Conservation (phyloP, 208 protist species). For the Paratrypanosoma confusum region DNA sequence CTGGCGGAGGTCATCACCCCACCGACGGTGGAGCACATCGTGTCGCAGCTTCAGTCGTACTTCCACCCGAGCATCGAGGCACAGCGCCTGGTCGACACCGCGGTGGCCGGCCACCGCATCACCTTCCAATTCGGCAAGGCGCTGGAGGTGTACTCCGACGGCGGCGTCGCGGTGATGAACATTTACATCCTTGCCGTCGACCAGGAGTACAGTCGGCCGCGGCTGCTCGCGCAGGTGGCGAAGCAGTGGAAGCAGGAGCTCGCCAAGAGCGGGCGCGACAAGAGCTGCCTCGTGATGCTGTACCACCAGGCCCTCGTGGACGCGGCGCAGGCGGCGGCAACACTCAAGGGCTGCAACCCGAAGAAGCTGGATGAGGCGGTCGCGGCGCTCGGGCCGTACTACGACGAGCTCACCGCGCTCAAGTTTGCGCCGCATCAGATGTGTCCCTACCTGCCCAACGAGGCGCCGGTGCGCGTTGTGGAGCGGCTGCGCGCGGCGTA, state of each 20-base stretch:
- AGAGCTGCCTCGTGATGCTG: conserved; percentile 40
- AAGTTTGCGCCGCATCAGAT: conserved; percentile 57
- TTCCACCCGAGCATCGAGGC: conserved; percentile 20
- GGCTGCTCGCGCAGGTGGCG: conserved; percentile 32
- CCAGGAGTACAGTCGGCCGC: conserved; percentile 32
- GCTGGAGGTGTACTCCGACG: conserved; percentile 24
- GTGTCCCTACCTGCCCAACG: conserved; percentile 48
- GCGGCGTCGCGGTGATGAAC: conserved; percentile 35
- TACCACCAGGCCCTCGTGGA: conserved; percentile 45
- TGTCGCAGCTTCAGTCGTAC: conserved; percentile 45
- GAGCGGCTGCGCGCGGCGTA: conserved; percentile 46
- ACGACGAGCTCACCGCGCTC: conserved; percentile 41
- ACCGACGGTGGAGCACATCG: conserved; percentile 31
- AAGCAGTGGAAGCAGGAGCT: conserved; percentile 44
- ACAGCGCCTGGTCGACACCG: conserved; percentile 6
- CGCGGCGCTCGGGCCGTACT: conserved; percentile 42
- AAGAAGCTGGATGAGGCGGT: conserved; percentile 25
- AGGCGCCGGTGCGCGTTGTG: conserved; percentile 44
- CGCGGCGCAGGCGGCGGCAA: conserved; percentile 2
- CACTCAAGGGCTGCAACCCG: not conserved
- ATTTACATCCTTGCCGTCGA: conserved; percentile 52
- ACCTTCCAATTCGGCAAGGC: conserved; percentile 59
- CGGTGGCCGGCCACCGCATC: conserved; percentile 27
- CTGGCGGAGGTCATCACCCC: conserved; percentile 36
- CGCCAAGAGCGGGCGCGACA: conserved; percentile 21